These are phyloP conservation scores for Miamiensis avidus DNA, from an alignment of 169 alveolate genomes.

Conservation along the genomic window DNA sequence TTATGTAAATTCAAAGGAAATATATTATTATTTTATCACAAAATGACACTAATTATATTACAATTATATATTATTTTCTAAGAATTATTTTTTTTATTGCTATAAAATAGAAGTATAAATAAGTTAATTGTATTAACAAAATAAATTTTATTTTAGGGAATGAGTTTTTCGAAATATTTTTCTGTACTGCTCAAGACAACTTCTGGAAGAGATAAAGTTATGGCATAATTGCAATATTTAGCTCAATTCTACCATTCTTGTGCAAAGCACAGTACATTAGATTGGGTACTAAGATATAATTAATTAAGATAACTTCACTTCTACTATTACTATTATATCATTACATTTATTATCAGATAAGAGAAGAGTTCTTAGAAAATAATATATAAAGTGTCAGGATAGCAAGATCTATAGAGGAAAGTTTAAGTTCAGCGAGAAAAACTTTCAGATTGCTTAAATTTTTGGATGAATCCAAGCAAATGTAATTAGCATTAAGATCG, in stretches of 20 bases:
- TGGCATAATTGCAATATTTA: conserved; percentile 11
- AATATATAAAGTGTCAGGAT: conserved; percentile 5
- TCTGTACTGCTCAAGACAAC: conserved; percentile 8
- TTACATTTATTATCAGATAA: not conserved
- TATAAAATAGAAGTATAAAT: not conserved
- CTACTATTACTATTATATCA: not conserved
- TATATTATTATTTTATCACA: too few relatives aligned
- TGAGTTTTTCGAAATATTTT: conserved; percentile 13
- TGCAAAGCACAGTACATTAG: conserved; percentile 10
- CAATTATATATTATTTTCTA: too few relatives aligned
- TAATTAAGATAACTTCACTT: too few relatives aligned
- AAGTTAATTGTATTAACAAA: not conserved
- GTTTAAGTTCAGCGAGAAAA: conserved; percentile 9
- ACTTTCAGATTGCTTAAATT: conserved; percentile 20
- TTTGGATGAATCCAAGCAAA: conserved; percentile 16
- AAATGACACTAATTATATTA: too few relatives aligned
- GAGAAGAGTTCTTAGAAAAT: not conserved
- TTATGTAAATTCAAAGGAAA: too few relatives aligned
- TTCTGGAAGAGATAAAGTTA: conserved; percentile 24
- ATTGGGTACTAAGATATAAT: not conserved
- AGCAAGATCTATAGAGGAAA: not conserved
- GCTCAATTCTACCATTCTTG: not conserved
- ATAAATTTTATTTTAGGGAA: conserved; percentile 1
- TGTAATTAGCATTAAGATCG: not conserved
- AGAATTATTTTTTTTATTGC: not conserved